Base-by-base conservation (phyloP, 2,329 filamentous ascomycete species). In the Scytalidium sp. region DNA sequence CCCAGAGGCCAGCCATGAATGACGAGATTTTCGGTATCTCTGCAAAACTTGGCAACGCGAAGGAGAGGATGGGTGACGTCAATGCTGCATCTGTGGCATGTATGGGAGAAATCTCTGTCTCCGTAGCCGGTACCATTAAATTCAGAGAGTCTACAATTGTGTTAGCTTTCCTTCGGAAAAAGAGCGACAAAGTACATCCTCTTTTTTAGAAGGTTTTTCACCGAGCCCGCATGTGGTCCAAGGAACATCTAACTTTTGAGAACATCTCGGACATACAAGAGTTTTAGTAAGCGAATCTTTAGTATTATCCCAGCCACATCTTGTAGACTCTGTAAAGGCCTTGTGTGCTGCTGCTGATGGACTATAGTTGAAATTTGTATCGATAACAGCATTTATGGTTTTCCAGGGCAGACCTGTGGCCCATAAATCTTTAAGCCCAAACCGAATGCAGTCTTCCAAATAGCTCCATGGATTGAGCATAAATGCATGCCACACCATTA, bases 401-500 rank as follows among this genome's bases (percentile, higher is more conserved):
- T 73, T 60, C 87, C 86, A 92, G 0, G 88, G 88, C 54, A 93
- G 74, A 0, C 81, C 80, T 1, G 75, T 73, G 1, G 72, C 69
- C 84, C 87, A 91, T 2, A 80, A 64, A 22, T 78, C 70, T 49
- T 74, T 71, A 2, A 74, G 57, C 0, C 80, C 81, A 22, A 73
- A 67, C 7, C 86, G 76, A 49, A 90, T 70, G 60, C 83, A 84
- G 62, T 93, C 88, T 60, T 92, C 87, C 3, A 90, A 76, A 61
- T 84, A 92, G n/a, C 72, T 73, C 39, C 85, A 75, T 0, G 88
- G 88, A 57, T 91, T 92, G 3, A 93, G 78, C 80, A 89, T 85
- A 60, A 89, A 88, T 0, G 86, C 73, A 65, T 93, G 88, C 84
- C 85, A 88, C 0, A 92, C 83, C 85, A 92, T 88, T 19, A 91